Conservation (phyloP, 805 yeast species). For the Pachysolen tannophilus region DNA sequence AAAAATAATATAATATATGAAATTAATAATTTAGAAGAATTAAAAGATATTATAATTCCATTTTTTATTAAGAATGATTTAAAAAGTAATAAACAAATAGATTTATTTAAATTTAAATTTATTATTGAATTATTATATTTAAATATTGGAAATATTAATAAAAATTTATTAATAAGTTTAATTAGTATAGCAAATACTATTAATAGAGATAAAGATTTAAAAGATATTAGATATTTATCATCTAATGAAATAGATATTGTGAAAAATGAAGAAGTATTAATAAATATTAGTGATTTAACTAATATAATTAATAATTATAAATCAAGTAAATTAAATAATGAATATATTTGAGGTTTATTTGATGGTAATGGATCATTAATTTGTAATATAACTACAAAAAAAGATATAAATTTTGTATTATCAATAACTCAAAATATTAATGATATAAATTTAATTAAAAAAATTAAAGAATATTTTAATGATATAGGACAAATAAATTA, state of each 20-base stretch:
- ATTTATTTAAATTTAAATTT: no score
- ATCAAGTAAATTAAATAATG: slow-evolving; percentile 3
- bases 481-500: neutral
- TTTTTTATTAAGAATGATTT: no score
- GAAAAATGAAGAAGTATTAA: neutral
- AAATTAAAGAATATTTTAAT: neutral
- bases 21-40: neutral
- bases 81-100: no score
- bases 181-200: no score
- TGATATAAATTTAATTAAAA: no score
- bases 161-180: no score
- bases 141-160: no score
- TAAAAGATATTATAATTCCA: neutral
- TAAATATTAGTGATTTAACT: neutral
- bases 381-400: neutral
- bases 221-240: neutral
- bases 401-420: neutral
- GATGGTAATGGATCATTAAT: slow-evolving; percentile 3
- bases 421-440: neutral
- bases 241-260: neutral
- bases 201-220: neutral
- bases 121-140: no score
- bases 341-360: slow-evolving; percentile 5
- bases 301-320: neutral
- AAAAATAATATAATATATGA: no score